Base-by-base conservation (phyloP, 1,284 basidiomycete species). In the Trichosporon sp. region DNA sequence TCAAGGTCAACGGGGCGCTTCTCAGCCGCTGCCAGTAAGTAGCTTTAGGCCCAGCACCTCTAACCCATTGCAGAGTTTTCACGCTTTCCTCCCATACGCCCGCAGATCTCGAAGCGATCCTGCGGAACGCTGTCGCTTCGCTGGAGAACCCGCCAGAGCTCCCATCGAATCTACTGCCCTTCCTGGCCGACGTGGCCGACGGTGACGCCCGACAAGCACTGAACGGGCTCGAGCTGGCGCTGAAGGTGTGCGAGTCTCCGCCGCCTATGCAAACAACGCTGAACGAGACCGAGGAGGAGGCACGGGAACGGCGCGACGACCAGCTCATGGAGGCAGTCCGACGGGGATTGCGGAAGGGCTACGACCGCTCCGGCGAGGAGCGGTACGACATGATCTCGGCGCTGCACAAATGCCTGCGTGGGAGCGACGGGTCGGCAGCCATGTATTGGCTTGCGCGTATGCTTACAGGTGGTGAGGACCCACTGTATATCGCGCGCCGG, bases 401-500 rank as follows among this genome's bases (percentile, higher is more conserved):
- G 6, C 82, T 93, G 74, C 94, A 96, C 83, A 96, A 96, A 81
- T 89, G 88, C 70, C 87, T 96, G 34, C 87, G 94, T 53, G 93
- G 92, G 7, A 89, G 88, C 65, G 88, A 94, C 74, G 88, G 89
- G 1, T 87, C 88, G 74, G 93, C 92, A 0, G 92, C 92, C 7
- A 85, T 96, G 84, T 96, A 95, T 82, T 96, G 93, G 92, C 85
- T 94, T 7, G 92, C 91, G 11, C 86, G 89, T 58, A 92, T 93
- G 91, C 84, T 92, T 38, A 87, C 86, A 62, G 90, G 88, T n/a
- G 93, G 92, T 12, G 93, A 96, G 80, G 94, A 96, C 81, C 91
- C 94, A 2, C 78, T 94, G 42, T 96, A 91, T 77, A 88, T 95
- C 71, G 91, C 90, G 1, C 86, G 93, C 29, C 85, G 93, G 34